Evolutionary conservation across 257 asterid genomes (phyloP).

Genomic region (Henckelia pumila): DNA sequence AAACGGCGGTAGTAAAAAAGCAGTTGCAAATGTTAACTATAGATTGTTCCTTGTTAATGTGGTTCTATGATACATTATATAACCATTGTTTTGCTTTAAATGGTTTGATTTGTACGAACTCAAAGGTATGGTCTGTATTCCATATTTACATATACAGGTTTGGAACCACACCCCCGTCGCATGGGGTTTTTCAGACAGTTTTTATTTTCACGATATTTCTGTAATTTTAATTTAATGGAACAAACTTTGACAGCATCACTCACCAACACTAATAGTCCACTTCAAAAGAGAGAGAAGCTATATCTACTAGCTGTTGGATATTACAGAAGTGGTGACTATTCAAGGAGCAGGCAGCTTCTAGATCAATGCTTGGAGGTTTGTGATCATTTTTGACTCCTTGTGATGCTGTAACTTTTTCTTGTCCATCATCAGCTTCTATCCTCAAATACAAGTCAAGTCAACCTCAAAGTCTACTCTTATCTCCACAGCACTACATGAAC

Average conservation of each 20-base stretch:
- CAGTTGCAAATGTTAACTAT: background rate
- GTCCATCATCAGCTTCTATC: background rate
- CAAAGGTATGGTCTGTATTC: background rate
- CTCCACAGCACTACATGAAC: background rate
- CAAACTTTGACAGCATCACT: slow-evolving; percentile 46
- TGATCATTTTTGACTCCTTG: background rate
- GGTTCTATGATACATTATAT: slow-evolving; percentile 5
- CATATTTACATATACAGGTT: background rate
- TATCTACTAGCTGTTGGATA: slow-evolving; percentile 64
- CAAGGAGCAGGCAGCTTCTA: slow-evolving; percentile 59
- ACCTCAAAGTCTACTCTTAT: too few relatives aligned
- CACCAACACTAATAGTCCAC: slow-evolving; percentile 41
- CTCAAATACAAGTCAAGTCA: too few relatives aligned
- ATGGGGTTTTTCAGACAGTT: too few relatives aligned
- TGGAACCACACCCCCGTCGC: too few relatives aligned
- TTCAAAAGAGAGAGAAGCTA: slow-evolving; percentile 64
- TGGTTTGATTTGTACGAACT: slow-evolving; percentile 1
- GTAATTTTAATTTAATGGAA: background rate
- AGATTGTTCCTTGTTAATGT: background rate
- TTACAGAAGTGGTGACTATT: slow-evolving; percentile 59
- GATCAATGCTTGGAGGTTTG: slow-evolving; percentile 66
- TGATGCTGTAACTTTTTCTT: background rate
- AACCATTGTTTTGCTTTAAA: background rate
- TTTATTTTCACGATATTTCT: too few relatives aligned
- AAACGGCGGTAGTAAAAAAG: background rate